Evolutionary conservation across 371 early-diverging fungal species (phyloP), one percentile per base, ranked within the genome.

Genomic region (Funneliformis caledonium): DNA sequence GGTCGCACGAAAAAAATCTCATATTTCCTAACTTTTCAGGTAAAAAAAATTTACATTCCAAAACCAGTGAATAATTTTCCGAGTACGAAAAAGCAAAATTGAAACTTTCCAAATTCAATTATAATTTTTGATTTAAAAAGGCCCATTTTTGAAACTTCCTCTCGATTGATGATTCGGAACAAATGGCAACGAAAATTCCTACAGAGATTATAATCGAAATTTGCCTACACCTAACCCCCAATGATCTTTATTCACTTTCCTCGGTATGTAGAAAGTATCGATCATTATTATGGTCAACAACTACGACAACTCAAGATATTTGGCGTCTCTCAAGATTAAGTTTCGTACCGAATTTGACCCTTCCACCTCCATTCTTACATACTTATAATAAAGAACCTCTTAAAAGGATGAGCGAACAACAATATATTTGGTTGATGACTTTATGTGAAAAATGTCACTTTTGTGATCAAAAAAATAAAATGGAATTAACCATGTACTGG

Each of bases 161-260:
- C 2, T 37, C 37, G 37, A 2, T 37, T 2, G 2, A 37, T 37
- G 2, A 37, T 2, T 37, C 2, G 37, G 2, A 37, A 37, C 37
- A 37, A 37, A 37, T 52, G 52, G 72, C 72, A 50, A 26, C 11
- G 31, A 31, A 56, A 37, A 3, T 79, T 56, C 70, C 79, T 14
- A 10, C 70, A n/a, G 79, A 79, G 70, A 79, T 70, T 62, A 42
- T 79, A 42, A 64, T 37, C 2, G 45, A 50, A 31, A 79, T 79
- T 14, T 79, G 48, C 43, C 14, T 6, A n/a, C 14, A 79, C 14
- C 52, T 60, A 14, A 69, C 47, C 22, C 79, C 79, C 2, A 11
- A 9, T 16, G 79, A 69, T 59, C 67, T 79, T 37, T 70, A 69
- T 70, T 43, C 72, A 22, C 37, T 79, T 11, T 47, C 70, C 14